Evolutionary conservation across 108 stramenopile species (phyloP).

Genomic region (Skeletonema potamos): DNA sequence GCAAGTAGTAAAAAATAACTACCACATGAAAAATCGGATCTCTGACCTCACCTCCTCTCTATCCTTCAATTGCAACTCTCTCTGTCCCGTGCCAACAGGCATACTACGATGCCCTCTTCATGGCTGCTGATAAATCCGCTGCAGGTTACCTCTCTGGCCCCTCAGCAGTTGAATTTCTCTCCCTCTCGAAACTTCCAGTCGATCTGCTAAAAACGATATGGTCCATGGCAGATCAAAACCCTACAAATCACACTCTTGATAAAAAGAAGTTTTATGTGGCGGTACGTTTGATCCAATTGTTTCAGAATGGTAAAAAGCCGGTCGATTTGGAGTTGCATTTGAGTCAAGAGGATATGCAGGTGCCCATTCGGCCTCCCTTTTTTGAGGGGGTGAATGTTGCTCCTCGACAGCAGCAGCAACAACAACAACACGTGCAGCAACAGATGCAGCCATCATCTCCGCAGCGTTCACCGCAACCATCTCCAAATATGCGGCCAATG

Average conservation of each 20-base stretch:
- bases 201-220: slow-evolving; percentile 84
- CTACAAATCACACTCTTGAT: slow-evolving; percentile 65
- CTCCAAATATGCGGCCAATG: slow-evolving; percentile 8
- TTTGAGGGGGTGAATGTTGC: slow-evolving; percentile 69
- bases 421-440: not conserved
- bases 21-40: too few species aligned
- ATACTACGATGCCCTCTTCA: slow-evolving; percentile 85
- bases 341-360: slow-evolving; percentile 34
- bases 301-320: slow-evolving; percentile 78
- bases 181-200: slow-evolving; percentile 80
- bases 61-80: too few species aligned
- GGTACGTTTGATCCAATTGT: slow-evolving; percentile 79
- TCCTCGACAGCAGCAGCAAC: not conserved
- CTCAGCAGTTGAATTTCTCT: slow-evolving; percentile 87
- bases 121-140: slow-evolving; percentile 63
- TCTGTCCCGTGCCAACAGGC: slow-evolving; percentile 38
- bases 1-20: too few species aligned
- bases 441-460: slow-evolving; percentile 15
- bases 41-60: too few species aligned
- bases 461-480: slow-evolving; percentile 13
- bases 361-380: slow-evolving; percentile 49
- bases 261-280: slow-evolving; percentile 71
- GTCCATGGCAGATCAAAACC: slow-evolving; percentile 76
- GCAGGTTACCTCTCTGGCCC: slow-evolving; percentile 69
- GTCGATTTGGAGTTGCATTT: slow-evolving; percentile 57